Percentiles rank a stretch among this genome's conserved stretches.
Evolutionary conservation across 805 yeast genomes (phyloP).

Genomic region (Peterozyma xylosa): DNA sequence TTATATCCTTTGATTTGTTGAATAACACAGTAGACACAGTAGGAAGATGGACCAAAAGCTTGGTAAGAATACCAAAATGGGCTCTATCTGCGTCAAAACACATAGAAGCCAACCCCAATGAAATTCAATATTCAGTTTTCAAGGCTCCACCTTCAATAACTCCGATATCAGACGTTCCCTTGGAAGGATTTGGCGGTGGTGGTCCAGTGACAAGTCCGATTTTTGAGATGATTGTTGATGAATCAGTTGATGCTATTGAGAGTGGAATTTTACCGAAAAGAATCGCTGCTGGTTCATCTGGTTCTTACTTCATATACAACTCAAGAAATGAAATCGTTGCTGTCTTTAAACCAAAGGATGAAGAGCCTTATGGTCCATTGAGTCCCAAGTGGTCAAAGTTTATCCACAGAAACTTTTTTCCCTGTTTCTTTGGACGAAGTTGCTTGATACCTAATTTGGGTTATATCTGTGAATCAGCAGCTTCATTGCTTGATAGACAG

Average conservation of each 20-base stretch:
- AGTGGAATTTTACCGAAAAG: constrained; percentile 38
- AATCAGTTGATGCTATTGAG: constrained; percentile 39
- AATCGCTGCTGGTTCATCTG: constrained; percentile 62
- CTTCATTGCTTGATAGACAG: constrained; percentile 56
- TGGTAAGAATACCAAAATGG: constrained; percentile 18
- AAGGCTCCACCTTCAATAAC: constrained; percentile 26
- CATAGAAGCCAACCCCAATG: constrained; percentile 21
- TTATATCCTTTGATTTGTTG: constrained; percentile 11
- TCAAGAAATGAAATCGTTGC: constrained; percentile 34
- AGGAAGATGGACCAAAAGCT: constrained; percentile 16
- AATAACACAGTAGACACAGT: constrained; percentile 9
- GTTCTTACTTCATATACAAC: constrained; percentile 53
- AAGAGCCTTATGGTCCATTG: constrained; percentile 73
- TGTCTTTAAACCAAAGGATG: constrained; percentile 73
- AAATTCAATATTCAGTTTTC: constrained; percentile 52
- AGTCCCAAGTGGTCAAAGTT: constrained; percentile 79
- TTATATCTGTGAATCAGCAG: constrained; percentile 66
- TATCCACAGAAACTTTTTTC: constrained; percentile 68
- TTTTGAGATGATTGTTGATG: constrained; percentile 33
- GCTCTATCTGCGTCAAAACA: constrained; percentile 11
- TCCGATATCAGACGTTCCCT: constrained; percentile 21
- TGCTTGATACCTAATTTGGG: constrained; percentile 70
- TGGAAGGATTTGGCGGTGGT: constrained; percentile 16
- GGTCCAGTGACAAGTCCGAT: constrained; percentile 20
- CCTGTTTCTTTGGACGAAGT: constrained; percentile 69